These are phyloP conservation scores for Luvunga scandens DNA, from an alignment of 345 rosid species.

Conservation along the genomic window DNA sequence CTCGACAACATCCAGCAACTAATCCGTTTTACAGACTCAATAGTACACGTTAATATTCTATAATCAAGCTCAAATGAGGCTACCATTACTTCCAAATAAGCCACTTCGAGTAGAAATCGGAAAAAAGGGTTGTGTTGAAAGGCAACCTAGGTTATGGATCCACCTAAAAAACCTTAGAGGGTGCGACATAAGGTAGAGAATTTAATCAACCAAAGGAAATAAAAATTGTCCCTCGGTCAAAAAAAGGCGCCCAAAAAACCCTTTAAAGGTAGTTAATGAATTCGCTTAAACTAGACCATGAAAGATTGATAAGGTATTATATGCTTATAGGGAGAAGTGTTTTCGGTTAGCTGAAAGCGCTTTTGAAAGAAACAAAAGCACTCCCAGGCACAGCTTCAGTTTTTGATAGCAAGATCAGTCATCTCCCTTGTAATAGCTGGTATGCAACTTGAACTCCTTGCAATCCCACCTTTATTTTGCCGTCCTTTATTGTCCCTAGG, in stretches of 20 bases:
- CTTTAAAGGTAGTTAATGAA: neutral
- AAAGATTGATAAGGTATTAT: neutral
- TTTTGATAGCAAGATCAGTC: constrained; percentile 22
- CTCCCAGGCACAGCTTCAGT: neutral
- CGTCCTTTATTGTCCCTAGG: constrained; percentile 39
- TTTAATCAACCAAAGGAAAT: neutral
- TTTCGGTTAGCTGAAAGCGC: neutral
- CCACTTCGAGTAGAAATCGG: neutral
- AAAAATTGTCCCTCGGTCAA: neutral
- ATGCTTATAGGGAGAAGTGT: neutral
- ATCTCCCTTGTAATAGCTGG: constrained; percentile 72
- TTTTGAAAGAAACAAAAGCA: neutral
- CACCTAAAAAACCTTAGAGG: neutral
- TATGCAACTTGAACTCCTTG: constrained; percentile 86
- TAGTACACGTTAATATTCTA: neutral
- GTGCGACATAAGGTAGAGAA: neutral
- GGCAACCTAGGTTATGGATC: neutral
- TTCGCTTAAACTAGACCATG: neutral
- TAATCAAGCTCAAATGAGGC: neutral
- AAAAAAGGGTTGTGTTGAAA: neutral
- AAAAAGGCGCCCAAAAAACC: neutral
- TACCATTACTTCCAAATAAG: neutral
- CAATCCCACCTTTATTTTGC: constrained; percentile 40
- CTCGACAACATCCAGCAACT: neutral
- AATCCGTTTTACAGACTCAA: neutral